Conservation (phyloP, 306 rosid species). For the Rosa multiflora region DNA sequence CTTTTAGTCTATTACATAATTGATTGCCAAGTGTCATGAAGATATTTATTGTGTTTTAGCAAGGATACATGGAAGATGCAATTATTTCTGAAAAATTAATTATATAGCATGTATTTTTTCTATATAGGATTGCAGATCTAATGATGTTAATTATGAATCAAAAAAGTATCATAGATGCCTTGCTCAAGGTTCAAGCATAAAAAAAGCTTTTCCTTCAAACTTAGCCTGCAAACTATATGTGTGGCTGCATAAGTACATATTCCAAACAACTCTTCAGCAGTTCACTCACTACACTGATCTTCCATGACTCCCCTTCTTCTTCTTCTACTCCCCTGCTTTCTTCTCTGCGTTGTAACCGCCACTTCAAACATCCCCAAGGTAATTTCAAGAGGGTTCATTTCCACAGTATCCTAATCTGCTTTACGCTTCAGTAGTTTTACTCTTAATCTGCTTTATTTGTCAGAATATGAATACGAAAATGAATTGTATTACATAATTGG, state of each 20-base stretch:
- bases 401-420: neutral
- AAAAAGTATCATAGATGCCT: conserved; percentile 32
- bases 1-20: neutral
- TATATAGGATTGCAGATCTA: neutral
- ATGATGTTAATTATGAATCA: neutral
- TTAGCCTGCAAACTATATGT: conserved; percentile 36
- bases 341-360: conserved; percentile 30
- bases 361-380: conserved; percentile 68
- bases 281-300: conserved; percentile 20
- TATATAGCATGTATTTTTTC: neutral
- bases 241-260: conserved; percentile 18
- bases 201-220: conserved; percentile 25
- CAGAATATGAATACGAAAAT: neutral
- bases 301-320: conserved; percentile 57
- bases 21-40: neutral
- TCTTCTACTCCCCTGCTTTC: conserved; percentile 35
- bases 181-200: conserved; percentile 36
- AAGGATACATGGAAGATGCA: neutral
- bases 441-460: conserved; percentile 5
- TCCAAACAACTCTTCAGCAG: neutral
- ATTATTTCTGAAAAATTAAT: neutral
- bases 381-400: conserved; percentile 10
- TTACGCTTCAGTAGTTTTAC: neutral
- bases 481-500: neutral
- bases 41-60: neutral